Conservation (phyloP, 352 stramenopile species). For the Globisporangium paroecandrum region DNA sequence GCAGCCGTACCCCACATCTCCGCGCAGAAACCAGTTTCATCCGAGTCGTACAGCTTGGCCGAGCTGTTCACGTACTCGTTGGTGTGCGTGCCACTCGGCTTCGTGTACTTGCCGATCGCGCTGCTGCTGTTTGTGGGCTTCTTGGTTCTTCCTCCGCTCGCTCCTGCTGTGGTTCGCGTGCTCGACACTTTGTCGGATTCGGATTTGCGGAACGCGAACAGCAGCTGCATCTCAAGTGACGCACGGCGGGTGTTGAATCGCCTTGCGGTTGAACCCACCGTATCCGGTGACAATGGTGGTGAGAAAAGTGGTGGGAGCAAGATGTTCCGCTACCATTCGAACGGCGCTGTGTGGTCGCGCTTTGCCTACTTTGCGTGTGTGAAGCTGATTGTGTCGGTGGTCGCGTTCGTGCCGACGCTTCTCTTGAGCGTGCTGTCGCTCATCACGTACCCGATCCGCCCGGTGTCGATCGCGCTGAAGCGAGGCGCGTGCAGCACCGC, state of each 20-base stretch:
- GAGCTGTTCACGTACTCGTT: conserved; percentile 67
- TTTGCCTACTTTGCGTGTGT: conserved; percentile 66
- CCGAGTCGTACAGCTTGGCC: conserved; percentile 46
- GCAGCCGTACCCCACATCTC: neutral
- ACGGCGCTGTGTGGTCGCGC: conserved; percentile 55
- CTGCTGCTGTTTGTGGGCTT: conserved; percentile 56
- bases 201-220: conserved; percentile 75
- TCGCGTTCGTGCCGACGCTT: conserved; percentile 51
- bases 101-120: conserved; percentile 56
- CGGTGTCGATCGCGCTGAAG: conserved; percentile 37
- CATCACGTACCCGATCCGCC: conserved; percentile 56
- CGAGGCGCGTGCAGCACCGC: conserved; percentile 42
- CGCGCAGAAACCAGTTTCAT: conserved; percentile 6
- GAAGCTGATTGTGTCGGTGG: conserved; percentile 63
- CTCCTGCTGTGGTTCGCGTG: conserved; percentile 43
- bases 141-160: conserved; percentile 51
- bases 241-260: conserved; percentile 55
- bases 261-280: conserved; percentile 29
- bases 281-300: neutral
- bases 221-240: conserved; percentile 45
- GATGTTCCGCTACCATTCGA: conserved; percentile 59
- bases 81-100: conserved; percentile 46
- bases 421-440: conserved; percentile 46
- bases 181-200: conserved; percentile 73
- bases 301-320: conserved; percentile 27